A percentile compares a stretch with the other conserved stretches of the same genome.
phyloP scores from a whole-genome alignment of 257 asterid species.

The Salvia splendens region DNA sequence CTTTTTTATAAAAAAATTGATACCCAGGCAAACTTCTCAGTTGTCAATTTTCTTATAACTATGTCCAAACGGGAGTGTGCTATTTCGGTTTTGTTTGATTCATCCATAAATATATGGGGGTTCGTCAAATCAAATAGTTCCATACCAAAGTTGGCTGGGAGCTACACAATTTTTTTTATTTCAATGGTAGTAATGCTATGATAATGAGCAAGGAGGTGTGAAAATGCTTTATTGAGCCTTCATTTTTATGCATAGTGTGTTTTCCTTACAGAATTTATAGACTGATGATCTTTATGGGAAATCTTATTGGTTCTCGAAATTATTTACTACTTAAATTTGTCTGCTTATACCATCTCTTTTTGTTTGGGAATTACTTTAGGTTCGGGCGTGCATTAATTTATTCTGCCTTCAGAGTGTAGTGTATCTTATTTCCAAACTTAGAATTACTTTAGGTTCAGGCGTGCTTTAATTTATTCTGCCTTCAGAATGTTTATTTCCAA shows the following conservation, averaged over 20 bases:
- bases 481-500: background rate
- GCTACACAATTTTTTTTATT: too few species aligned
- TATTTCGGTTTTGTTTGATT: too few species aligned
- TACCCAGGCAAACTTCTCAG: too few species aligned
- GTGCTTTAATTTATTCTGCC: conserved; percentile 5
- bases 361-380: conserved; percentile 13
- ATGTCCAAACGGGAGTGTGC: too few species aligned
- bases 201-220: background rate
- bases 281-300: conserved; percentile 2
- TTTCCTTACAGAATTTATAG: background rate
- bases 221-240: conserved; percentile 1
- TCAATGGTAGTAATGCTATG: too few species aligned
- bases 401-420: conserved; percentile 16
- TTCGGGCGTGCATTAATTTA: conserved; percentile 16
- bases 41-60: too few species aligned
- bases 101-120: too few species aligned
- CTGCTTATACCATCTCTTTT: background rate
- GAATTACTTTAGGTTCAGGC: conserved; percentile 15
- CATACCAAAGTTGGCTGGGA: too few species aligned
- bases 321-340: background rate
- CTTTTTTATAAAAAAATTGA: too few species aligned
- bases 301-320: background rate
- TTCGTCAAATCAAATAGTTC: too few species aligned
- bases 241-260: conserved; percentile 5
- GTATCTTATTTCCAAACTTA: conserved; percentile 18